Evolutionary conservation across 106 monocot species (phyloP).

Genomic region (Vanilla planifolia): DNA sequence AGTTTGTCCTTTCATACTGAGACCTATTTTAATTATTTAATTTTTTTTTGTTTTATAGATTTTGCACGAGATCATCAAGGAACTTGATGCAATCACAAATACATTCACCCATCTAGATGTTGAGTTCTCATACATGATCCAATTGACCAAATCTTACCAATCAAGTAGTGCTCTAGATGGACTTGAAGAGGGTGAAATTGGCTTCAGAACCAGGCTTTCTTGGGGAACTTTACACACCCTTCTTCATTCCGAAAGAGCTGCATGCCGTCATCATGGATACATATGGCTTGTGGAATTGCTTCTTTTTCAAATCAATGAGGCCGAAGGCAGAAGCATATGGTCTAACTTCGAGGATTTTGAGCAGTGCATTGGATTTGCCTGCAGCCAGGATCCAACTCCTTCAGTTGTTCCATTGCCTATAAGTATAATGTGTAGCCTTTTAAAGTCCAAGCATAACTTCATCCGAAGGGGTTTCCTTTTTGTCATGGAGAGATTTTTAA

Average conservation of each 20-base stretch:
- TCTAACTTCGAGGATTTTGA: slow-evolving; percentile 58
- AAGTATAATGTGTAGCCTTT: slow-evolving; percentile 68
- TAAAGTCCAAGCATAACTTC: slow-evolving; percentile 85
- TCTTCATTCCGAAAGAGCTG: slow-evolving; percentile 69
- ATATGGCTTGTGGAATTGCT: slow-evolving; percentile 91
- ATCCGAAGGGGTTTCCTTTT: slow-evolving; percentile 94
- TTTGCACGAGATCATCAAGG: slow-evolving; percentile 57
- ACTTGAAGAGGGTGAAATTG: slow-evolving; percentile 30
- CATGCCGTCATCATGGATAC: slow-evolving; percentile 88
- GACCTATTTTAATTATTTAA: no score
- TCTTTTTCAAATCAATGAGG: slow-evolving; percentile 58
- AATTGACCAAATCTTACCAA: slow-evolving; percentile 59
- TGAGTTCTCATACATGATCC: slow-evolving; percentile 69
- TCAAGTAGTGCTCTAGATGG: slow-evolving; percentile 41
- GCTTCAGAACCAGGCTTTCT: slow-evolving; percentile 45
- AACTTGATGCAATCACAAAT: slow-evolving; percentile 57
- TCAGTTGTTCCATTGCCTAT: slow-evolving; percentile 58
- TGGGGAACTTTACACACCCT: slow-evolving; percentile 91
- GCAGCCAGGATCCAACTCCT: slow-evolving; percentile 55
- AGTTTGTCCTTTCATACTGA: no score
- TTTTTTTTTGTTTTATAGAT: slow-evolving; percentile 37
- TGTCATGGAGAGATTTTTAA: slow-evolving; percentile 90
- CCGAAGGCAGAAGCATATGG: slow-evolving; percentile 45
- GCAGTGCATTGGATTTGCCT: slow-evolving; percentile 57
- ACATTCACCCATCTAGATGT: slow-evolving; percentile 64